Evolutionary conservation across 305 asterid species (phyloP).

Genomic region (Withania somnifera): DNA sequence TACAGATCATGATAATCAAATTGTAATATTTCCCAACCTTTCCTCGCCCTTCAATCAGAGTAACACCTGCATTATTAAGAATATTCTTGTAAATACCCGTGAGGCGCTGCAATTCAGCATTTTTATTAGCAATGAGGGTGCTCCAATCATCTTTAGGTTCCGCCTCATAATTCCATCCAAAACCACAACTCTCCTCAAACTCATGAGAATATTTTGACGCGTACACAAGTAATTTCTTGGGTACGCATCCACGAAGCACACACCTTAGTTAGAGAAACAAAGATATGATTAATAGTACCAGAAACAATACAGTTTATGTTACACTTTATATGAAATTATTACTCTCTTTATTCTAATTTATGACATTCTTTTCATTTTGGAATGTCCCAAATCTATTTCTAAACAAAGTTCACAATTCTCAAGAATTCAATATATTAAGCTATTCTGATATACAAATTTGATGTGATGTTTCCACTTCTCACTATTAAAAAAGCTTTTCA

Average conservation of each 20-base stretch:
- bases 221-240: constrained; percentile 82
- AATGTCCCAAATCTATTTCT: not conserved
- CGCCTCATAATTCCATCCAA: constrained; percentile 75
- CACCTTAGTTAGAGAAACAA: constrained; percentile 47
- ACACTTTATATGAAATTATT: not conserved
- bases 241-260: constrained; percentile 96
- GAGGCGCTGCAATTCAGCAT: constrained; percentile 83
- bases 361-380: not conserved
- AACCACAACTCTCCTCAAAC: constrained; percentile 84
- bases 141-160: constrained; percentile 94
- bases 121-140: constrained; percentile 86
- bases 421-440: not conserved
- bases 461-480: not conserved
- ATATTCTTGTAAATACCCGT: constrained; percentile 80
- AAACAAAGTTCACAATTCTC: not conserved
- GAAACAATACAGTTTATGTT: not conserved
- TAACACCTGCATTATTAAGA: constrained; percentile 64
- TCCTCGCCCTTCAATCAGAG: constrained; percentile 88
- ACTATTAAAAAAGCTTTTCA: not conserved
- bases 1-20: not conserved
- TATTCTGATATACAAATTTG: not conserved
- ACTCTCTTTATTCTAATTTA: not conserved
- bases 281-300: not conserved
- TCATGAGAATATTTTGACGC: constrained; percentile 91
- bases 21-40: constrained; percentile 48